Base-by-base conservation (phyloP, 2,329 filamentous ascomycete genomes). In the Xylaria sp. region DNA sequence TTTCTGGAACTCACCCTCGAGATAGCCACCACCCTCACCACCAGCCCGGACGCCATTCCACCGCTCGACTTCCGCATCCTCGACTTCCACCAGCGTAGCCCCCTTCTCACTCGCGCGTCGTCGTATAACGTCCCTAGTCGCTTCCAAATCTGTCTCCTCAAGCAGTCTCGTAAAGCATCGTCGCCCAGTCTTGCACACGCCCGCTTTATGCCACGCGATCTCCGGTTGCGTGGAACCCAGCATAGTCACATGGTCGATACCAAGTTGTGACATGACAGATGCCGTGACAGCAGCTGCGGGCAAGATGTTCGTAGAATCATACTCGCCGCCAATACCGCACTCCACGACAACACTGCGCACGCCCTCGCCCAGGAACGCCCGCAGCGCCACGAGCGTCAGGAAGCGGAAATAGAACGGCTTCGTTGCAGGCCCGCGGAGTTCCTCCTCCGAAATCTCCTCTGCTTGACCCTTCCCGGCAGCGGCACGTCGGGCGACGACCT, bases 351-450 rank as follows among this genome's bases (percentile, higher is more conserved):
- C 92, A 16, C 85, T 85, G 63, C 87, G 80, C 0, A 97, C 86
- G 0, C 88, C 87, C 71, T 94, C 88, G 52, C 80, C 74, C 30
- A 95, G 70, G 67, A 96, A 99, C 1, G 87, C 82, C 69, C 96
- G 92, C 68, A 96, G 84, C 1, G 92, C 92, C 77, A 97, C 83
- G 44, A 99, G 80, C 0, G 93, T 97, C 70, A 99, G 74, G 71
- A 90, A 97, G 34, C 93, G 88, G 73, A 97, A 97, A 74, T 95
- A 97, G 55, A 92, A 89, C 0, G 94, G 94, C 72, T 95, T 96
- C 1, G 84, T 83, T 1, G 74, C 75, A 0, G 86, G 79, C 0
- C 84, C 83, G 11, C 79, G 79, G 0, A 78, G 74, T 11, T 79
- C 78, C 58, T 84, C 83, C 2, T 65, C 68, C 1, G 63, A 48